Conservation (phyloP, 2,329 filamentous ascomycete species). For the Zasmidium angulare region DNA sequence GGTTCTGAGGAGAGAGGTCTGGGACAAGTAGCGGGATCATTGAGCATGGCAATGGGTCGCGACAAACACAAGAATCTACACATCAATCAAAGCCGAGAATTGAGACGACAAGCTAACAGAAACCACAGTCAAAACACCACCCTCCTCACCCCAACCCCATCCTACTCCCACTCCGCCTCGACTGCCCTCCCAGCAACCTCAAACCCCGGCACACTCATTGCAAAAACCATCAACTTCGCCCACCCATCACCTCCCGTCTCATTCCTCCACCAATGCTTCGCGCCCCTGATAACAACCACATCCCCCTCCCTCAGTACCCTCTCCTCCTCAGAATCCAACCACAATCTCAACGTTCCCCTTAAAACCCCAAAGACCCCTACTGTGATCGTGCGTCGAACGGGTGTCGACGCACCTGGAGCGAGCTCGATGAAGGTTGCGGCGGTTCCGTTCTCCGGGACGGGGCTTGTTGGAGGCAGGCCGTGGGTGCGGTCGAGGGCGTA, state of each 20-base stretch:
- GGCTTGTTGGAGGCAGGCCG: constrained; percentile 2
- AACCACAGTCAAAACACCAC: no score
- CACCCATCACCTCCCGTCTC: constrained; percentile 13
- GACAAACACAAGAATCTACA: no score
- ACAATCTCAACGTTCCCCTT: constrained; percentile 19
- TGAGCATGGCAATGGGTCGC: no score
- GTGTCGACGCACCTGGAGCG: not conserved
- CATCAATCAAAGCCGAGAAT: no score
- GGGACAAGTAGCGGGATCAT: no score
- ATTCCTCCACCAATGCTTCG: constrained; percentile 26
- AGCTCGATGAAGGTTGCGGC: constrained; percentile 11
- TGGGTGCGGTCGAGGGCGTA: constrained; percentile 14
- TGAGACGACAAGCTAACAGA: no score
- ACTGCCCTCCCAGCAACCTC: not conserved
- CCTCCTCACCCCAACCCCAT: not conserved
- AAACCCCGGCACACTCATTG: constrained; percentile 1
- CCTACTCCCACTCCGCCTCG: not conserved
- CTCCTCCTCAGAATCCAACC: constrained; percentile 19
- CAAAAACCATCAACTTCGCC: constrained; percentile 13
- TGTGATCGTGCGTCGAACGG: constrained; percentile 19
- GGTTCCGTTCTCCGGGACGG: constrained; percentile 10
- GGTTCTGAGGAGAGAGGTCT: no score
- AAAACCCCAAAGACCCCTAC: constrained; percentile 17
- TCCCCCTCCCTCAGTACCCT: constrained; percentile 17
- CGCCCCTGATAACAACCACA: constrained; percentile 16